These are phyloP conservation scores for Rhynchospora pubera DNA, from an alignment of 176 grass and related monocot genomes.

Conservation along the genomic window DNA sequence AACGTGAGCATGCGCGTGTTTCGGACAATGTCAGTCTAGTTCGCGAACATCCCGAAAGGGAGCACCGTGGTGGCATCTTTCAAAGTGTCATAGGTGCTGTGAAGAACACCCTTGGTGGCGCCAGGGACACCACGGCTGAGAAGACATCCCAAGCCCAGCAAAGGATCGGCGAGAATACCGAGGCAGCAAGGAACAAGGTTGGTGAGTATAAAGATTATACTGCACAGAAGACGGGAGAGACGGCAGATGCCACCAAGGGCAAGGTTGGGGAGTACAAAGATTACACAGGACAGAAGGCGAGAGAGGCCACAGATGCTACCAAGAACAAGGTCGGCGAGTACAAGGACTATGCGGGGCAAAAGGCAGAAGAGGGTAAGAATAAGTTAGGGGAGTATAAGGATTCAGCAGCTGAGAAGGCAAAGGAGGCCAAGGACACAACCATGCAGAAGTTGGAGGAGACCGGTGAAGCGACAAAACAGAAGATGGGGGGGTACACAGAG, in stretches of 20 bases:
- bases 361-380: constrained; percentile 28
- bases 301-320: background rate
- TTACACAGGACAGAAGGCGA: background rate
- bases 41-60: background rate
- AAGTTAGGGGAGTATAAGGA: constrained; percentile 29
- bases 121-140: constrained; percentile 40
- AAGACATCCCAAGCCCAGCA: constrained; percentile 36
- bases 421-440: constrained; percentile 18
- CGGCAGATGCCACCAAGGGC: constrained; percentile 21
- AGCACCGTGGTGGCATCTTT: constrained; percentile 37
- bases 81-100: constrained; percentile 42
- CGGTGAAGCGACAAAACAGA: constrained; percentile 28
- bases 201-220: constrained; percentile 40
- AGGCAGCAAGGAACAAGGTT: constrained; percentile 38
- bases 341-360: too few species aligned
- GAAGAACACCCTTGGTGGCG: constrained; percentile 34
- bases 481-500: constrained; percentile 24
- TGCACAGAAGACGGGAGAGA: constrained; percentile 30
- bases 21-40: background rate
- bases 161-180: constrained; percentile 37
- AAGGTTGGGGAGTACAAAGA: constrained; percentile 32
- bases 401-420: constrained; percentile 11
- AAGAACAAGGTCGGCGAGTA: constrained; percentile 32
- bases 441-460: constrained; percentile 34
- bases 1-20: background rate